Evolutionary conservation across 176 grass and related monocot genomes (phyloP).

Genomic region (Triticum timopheevii): DNA sequence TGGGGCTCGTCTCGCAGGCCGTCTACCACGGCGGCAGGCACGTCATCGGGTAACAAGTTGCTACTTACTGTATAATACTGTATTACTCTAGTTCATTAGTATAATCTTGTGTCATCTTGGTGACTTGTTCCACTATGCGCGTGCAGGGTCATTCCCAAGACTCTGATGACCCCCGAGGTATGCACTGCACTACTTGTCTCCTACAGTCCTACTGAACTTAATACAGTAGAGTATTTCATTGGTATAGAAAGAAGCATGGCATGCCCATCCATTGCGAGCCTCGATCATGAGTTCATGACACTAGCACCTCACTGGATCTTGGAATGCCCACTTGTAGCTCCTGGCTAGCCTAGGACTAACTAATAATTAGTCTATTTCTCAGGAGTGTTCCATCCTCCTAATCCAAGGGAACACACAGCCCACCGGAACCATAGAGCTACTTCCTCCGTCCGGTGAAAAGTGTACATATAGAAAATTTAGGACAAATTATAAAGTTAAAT

Average conservation of each 20-base stretch:
- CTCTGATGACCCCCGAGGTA: slow-evolving; percentile 69
- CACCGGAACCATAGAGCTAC: no score
- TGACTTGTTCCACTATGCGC: not conserved
- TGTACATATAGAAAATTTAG: no score
- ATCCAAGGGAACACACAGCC: no score
- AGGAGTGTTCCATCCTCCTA: not conserved
- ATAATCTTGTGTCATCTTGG: no score
- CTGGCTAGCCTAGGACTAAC: no score
- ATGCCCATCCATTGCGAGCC: not conserved
- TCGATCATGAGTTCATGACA: not conserved
- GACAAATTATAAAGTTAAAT: no score
- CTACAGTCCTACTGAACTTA: not conserved
- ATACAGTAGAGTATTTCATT: not conserved
- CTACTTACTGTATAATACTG: no score
- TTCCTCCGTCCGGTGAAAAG: no score
- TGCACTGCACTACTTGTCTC: not conserved
- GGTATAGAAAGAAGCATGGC: not conserved
- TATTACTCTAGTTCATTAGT: no score
- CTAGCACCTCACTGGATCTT: not conserved
- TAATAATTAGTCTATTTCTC: not conserved
- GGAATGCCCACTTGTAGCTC: not conserved
- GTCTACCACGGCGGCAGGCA: slow-evolving; percentile 55
- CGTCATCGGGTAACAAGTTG: slow-evolving; percentile 46
- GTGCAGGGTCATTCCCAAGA: slow-evolving; percentile 59
- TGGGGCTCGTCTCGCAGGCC: slow-evolving; percentile 62